Evolutionary conservation across 139 green algal genomes (phyloP).

Genomic region (Choricystis sp.): DNA sequence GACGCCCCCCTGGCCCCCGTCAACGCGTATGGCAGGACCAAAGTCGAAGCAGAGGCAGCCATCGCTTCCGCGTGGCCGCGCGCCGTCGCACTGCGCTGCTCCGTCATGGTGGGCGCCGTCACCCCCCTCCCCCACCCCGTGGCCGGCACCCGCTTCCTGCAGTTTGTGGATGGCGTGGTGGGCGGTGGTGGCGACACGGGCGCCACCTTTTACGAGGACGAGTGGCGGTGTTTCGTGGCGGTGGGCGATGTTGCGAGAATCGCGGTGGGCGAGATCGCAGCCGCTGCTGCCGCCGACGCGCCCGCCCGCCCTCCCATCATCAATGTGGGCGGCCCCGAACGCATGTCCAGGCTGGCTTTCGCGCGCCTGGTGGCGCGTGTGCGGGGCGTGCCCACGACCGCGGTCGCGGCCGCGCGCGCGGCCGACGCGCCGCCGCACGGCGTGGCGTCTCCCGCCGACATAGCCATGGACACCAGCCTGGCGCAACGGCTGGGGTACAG

Average conservation of each 20-base stretch:
- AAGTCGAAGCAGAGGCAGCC: neutral
- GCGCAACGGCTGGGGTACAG: too few species aligned
- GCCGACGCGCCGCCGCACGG: neutral
- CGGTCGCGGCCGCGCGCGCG: neutral
- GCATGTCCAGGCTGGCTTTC: neutral
- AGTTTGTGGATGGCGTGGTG: neutral
- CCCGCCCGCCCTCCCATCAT: neutral
- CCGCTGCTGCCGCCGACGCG: neutral
- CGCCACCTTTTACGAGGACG: neutral
- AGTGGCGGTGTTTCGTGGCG: neutral
- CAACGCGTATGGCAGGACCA: neutral
- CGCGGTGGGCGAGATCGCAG: neutral
- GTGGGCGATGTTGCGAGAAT: neutral
- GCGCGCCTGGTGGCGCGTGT: neutral
- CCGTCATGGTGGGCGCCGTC: neutral
- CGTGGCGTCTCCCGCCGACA: neutral
- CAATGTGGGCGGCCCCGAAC: neutral
- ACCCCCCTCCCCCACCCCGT: neutral
- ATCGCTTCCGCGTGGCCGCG: neutral
- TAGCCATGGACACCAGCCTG: neutral
- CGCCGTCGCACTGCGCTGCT: neutral
- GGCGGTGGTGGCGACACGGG: neutral
- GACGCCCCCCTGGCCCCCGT: neutral
- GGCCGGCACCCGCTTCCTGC: neutral
- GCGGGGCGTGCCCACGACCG: neutral